Base-by-base conservation (phyloP, 2,329 filamentous ascomycete species). In the Aureobasidium mangrovei region DNA sequence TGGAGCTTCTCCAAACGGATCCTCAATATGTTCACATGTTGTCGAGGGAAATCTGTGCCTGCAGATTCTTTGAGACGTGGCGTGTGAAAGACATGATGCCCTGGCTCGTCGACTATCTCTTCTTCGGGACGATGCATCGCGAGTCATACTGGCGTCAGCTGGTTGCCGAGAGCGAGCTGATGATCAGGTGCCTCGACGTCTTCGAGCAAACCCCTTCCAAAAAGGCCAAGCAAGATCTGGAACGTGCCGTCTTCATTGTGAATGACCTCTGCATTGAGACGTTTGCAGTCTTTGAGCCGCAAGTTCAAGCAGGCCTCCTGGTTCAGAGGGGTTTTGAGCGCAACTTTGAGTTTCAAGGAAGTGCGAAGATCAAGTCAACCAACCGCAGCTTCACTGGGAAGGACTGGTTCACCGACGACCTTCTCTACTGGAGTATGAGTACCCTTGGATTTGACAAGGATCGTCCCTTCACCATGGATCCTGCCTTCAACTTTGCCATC, bases 141-240 rank as follows among this genome's bases (percentile, higher is more conserved):
- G 42, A 45, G 26, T 12, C n/a, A n/a, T 45, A 45, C n/a, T 45
- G 42, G 42, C 42, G 42, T 31, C 42, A 45, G 42, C 24, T 45
- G 42, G 7, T n/a, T 8, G 26, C 4, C 7, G 42, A 45, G 18
- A 31, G 42, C 18, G 28, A 45, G 28, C 28, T 8, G 4, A 5
- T 45, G 18, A 24, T 7, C 9, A 12, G 4, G 7, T 27, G 7
- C n/a, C 27, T 43, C 7, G 7, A 26, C 6, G 40, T 24, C 8
- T 7, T 8, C 24, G 40, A 27, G 12, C 6, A 27, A 24, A 9
- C n/a, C 18, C 40, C 40, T 6, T 43, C 24, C 7, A 8, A 27
- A 10, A 27, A n/a, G 8, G 27, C 2, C 6, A 7, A n/a, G 9
- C 24, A 27, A 24, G 36, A 39, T 5, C 18, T 12, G 10, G 40